These are phyloP conservation scores for Petunia axillaris DNA, from an alignment of 257 asterid species.

Conservation along the genomic window DNA sequence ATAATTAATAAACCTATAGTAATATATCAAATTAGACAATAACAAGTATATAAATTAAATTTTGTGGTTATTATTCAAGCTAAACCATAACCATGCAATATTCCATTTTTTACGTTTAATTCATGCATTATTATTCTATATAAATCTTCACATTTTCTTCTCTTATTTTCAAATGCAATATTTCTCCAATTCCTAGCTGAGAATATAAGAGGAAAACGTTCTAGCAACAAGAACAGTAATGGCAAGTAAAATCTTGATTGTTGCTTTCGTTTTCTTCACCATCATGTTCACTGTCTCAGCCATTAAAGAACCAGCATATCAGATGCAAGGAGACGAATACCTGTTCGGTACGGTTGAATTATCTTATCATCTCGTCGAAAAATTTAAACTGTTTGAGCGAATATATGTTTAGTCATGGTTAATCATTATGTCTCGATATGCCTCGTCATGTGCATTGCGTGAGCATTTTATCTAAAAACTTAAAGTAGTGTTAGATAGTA, in stretches of 20 bases:
- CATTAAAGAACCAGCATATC: slow-evolving; percentile 18
- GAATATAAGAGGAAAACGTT: slow-evolving; percentile 16
- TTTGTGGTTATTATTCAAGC: neutral
- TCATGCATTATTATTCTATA: neutral
- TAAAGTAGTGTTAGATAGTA: no score
- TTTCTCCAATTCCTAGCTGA: slow-evolving; percentile 22
- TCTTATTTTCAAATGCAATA: slow-evolving; percentile 14
- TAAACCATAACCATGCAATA: neutral
- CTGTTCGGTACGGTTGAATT: slow-evolving; percentile 28
- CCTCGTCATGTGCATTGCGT: no score
- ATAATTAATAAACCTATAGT: no score
- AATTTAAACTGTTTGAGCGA: no score
- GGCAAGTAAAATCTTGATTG: slow-evolving; percentile 36
- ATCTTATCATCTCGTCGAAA: no score
- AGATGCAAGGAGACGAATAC: no score
- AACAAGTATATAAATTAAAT: no score
- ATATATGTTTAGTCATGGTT: no score
- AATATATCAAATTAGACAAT: no score
- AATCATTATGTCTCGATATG: no score
- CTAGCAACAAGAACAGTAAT: slow-evolving; percentile 22
- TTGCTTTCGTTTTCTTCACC: slow-evolving; percentile 60
- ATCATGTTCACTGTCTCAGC: slow-evolving; percentile 47
- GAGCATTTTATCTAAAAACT: no score
- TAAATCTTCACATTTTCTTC: neutral
- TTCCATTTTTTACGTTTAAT: neutral